phyloP scores from a whole-genome alignment of 805 yeast species.

The Yamadazyma laniorum region DNA sequence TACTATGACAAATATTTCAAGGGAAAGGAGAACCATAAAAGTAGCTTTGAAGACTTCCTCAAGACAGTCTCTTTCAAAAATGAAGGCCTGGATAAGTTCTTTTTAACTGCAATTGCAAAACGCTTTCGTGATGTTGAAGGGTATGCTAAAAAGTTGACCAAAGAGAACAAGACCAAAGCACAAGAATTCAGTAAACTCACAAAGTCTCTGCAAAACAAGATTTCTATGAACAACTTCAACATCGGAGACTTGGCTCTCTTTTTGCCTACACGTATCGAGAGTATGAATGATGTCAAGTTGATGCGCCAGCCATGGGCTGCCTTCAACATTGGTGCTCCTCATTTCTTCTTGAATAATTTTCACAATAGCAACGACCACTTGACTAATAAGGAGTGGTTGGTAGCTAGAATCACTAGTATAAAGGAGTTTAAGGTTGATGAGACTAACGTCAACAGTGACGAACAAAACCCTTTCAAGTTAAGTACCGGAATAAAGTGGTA shows the following conservation, averaged over 20 bases:
- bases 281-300: constrained; percentile 14
- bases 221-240: constrained; percentile 66
- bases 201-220: constrained; percentile 44
- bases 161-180: constrained; percentile 57
- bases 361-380: constrained; percentile 27
- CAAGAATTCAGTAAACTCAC: constrained; percentile 43
- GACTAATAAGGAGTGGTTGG: constrained; percentile 71
- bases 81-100: constrained; percentile 25
- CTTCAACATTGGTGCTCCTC: constrained; percentile 84
- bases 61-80: constrained; percentile 26
- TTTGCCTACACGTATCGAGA: constrained; percentile 67
- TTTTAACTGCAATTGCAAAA: constrained; percentile 51
- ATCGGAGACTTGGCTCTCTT: constrained; percentile 79
- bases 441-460: constrained; percentile 29
- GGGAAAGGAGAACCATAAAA: constrained; percentile 5
- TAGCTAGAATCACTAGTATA: constrained; percentile 64
- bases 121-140: constrained; percentile 88
- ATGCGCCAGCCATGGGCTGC: constrained; percentile 81
- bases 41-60: constrained; percentile 19
- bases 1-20: constrained; percentile 19
- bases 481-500: constrained; percentile 65
- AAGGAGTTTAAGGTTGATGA: constrained; percentile 52
- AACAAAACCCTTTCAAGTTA: constrained; percentile 64
- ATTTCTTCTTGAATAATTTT: constrained; percentile 59
- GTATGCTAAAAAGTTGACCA: constrained; percentile 79